Evolutionary conservation across 1,139 yeast species (phyloP), one percentile per base, ranked within the genome.

Genomic region (Hansenula sp.): DNA sequence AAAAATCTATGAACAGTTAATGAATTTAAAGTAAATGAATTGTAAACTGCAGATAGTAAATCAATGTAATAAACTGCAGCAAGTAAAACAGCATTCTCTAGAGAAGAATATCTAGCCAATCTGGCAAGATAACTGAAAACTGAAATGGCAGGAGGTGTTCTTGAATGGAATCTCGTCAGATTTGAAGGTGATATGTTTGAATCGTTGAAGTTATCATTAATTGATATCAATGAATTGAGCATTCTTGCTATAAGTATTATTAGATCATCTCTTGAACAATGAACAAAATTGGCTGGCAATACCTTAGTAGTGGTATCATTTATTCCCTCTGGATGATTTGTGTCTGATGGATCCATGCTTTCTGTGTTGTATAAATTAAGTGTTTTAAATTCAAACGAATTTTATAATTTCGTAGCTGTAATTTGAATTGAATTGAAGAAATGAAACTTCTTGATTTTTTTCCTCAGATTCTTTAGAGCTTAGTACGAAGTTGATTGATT

Each of bases 1-100:
- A 93, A 67, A 59, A 90, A 93, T 47, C 99, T 75, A 63, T 93
- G 99, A 5, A 91, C 96, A 0, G 99, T 93, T 64, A 94, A 77
- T 2, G 96, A 85, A 65, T 89, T 91, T 47, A 93, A 69, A 18
- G 91, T 85, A 67, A 93, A 93, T 38, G 78, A 78, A 3, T 91
- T 83, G 59, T 84, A 91, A 43, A 85, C 83, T 41, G 81, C 79
- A 16, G 96, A 81, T 42, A 93, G 69, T 34, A 93, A 70, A 61
- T 93, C 99, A 47, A 91, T 90, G 58, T 90, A 91, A 61, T 90
- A 91, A 32, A 93, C 84, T 17, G 95, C 76, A 1, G 95, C 77
- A 42, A 93, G 68, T 33, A 93, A 68, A 3, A 91, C 86, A 8
- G 93, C 86, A 49, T 87, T 84, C 52, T 90, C 96, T 50, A 91